A percentile compares a stretch with the other conserved stretches of the same genome.
phyloP scores from a whole-genome alignment of 2,329 filamentous ascomycete genomes.

The Mycosphaerelloides madeirae region DNA sequence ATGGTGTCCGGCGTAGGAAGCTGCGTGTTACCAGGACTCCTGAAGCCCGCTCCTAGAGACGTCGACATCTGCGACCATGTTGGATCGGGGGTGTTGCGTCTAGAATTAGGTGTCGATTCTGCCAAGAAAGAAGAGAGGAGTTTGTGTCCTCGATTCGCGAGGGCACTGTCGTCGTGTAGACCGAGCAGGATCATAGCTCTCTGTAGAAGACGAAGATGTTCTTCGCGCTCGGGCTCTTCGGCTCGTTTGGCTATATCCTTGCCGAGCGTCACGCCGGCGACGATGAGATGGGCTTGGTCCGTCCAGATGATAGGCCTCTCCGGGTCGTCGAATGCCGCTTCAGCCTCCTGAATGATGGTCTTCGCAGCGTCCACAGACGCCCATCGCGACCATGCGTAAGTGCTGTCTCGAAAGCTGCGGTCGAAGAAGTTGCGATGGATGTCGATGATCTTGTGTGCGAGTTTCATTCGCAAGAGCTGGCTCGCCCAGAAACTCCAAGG shows the following conservation, averaged over 20 bases:
- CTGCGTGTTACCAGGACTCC: no score
- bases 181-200: conserved; percentile 3
- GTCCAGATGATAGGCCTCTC: conserved; percentile 4
- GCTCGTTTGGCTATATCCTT: conserved; percentile 6
- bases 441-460: conserved; percentile 8
- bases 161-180: conserved; percentile 2
- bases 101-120: not conserved
- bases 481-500: conserved; percentile 1
- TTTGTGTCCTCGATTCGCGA: conserved; percentile 5
- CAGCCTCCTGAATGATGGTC: conserved; percentile 3
- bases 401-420: conserved; percentile 4
- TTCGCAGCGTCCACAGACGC: conserved; percentile 7
- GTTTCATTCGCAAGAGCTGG: not conserved
- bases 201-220: conserved; percentile 2
- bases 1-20: no score
- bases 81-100: not conserved
- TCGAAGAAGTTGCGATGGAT: conserved; percentile 6
- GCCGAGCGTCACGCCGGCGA: conserved; percentile 6
- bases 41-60: not conserved
- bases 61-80: not conserved
- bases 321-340: not conserved
- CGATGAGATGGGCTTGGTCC: conserved; percentile 5
- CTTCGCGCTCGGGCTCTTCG: conserved; percentile 4
- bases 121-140: conserved; percentile 4
- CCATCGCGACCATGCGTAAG: conserved; percentile 8